Percentiles rank a stretch among this genome's conserved stretches.
phyloP scores from a whole-genome alignment of 352 stramenopile genomes.

The Plasmopara muralis region DNA sequence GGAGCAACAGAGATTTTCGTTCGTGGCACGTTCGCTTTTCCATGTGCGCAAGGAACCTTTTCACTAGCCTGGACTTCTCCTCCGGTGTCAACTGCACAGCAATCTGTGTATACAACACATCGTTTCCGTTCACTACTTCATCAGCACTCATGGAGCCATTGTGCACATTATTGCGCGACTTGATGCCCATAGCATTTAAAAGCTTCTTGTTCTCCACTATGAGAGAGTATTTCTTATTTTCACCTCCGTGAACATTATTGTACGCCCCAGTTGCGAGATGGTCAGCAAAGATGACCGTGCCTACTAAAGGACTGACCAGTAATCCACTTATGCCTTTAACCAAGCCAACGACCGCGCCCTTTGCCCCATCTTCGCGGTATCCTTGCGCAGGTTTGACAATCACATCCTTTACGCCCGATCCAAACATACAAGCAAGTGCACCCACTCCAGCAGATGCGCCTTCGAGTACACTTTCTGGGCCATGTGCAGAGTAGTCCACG shows the following conservation, averaged over 20 bases:
- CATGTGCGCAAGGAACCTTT: conserved; percentile 34
- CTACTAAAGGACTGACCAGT: conserved; percentile 48
- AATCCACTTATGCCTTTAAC: conserved; percentile 48
- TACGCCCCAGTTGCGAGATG: conserved; percentile 57
- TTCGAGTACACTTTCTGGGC: conserved; percentile 43
- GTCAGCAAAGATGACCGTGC: conserved; percentile 54
- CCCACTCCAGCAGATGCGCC: conserved; percentile 45
- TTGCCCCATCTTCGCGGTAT: conserved; percentile 50
- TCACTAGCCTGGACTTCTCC: conserved; percentile 34
- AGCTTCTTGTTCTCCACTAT: neutral
- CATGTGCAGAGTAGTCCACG: conserved; percentile 56
- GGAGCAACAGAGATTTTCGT: conserved; percentile 3
- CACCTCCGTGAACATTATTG: conserved; percentile 38
- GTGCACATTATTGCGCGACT: no score
- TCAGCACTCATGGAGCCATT: conserved; percentile 21
- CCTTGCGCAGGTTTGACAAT: conserved; percentile 52
- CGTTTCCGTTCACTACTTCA: conserved; percentile 33
- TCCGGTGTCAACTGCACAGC: conserved; percentile 34
- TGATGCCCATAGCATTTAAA: no score
- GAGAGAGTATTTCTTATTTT: conserved; percentile 34
- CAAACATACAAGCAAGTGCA: conserved; percentile 60
- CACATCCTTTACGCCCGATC: conserved; percentile 52
- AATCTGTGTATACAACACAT: conserved; percentile 27
- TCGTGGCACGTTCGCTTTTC: conserved; percentile 26
- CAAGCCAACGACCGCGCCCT: conserved; percentile 52